Evolutionary conservation across 2,329 filamentous ascomycete species (phyloP).

Genomic region (Mollisiaceae sp.): DNA sequence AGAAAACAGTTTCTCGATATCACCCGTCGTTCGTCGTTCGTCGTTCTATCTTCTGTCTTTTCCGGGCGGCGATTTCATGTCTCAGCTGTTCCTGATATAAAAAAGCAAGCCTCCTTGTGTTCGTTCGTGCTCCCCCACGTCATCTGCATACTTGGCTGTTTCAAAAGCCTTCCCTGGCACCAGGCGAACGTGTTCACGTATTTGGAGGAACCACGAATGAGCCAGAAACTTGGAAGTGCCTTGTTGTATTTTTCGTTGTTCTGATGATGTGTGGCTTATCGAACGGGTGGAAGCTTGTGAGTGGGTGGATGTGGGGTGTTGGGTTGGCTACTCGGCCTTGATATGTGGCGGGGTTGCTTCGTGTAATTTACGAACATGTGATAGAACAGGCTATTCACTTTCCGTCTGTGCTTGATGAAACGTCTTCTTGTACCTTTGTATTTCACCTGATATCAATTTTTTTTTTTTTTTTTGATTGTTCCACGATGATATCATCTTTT

Average conservation of each 20-base stretch:
- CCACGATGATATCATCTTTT: not conserved
- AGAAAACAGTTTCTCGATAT: not conserved
- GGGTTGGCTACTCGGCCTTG: not conserved
- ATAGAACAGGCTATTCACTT: not conserved
- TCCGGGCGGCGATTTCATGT: not conserved
- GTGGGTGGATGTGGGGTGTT: not conserved
- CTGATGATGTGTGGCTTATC: conserved; percentile 7
- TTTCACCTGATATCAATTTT: not conserved
- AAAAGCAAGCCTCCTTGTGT: conserved; percentile 1
- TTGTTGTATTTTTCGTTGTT: not conserved
- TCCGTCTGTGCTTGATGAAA: too few species aligned
- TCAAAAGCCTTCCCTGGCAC: not conserved
- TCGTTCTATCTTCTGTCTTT: not conserved
- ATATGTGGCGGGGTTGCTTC: not conserved
- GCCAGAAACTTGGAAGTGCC: not conserved
- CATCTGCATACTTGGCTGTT: not conserved
- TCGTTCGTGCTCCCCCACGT: not conserved
- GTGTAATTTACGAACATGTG: not conserved
- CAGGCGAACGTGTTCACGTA: not conserved
- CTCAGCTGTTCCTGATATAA: not conserved
- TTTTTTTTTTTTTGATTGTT: not conserved
- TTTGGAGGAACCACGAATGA: not conserved
- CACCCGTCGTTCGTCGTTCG: not conserved
- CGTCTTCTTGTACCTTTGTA: not conserved
- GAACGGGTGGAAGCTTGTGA: conserved; percentile 2